Conservation (phyloP, 2,329 filamentous ascomycete genomes). For the Sporothrix curviconia region DNA sequence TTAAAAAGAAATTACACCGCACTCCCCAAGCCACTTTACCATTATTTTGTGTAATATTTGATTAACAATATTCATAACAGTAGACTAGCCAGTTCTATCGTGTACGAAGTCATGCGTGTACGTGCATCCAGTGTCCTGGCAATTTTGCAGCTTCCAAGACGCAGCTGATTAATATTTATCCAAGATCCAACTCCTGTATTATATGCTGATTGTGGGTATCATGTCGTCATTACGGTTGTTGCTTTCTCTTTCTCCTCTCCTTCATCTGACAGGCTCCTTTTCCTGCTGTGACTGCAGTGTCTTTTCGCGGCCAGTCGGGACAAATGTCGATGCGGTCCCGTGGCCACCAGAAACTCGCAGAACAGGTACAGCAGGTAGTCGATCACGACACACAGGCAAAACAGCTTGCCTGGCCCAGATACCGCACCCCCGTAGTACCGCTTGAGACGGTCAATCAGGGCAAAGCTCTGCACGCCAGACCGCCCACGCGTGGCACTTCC, state of each 20-base stretch:
- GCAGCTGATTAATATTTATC: not conserved
- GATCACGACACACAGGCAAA: constrained; percentile 88
- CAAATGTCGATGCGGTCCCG: constrained; percentile 81
- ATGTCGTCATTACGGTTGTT: not conserved
- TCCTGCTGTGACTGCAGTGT: constrained; percentile 20
- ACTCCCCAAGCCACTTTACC: too few relatives aligned
- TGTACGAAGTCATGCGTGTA: too few relatives aligned
- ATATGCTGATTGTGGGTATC: constrained; percentile 7
- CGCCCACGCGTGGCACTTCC: constrained; percentile 66
- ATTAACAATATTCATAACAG: too few relatives aligned
- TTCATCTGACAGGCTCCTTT: constrained; percentile 3
- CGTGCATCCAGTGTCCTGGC: not conserved
- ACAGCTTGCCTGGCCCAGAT: constrained; percentile 98
- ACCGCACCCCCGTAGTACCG: constrained; percentile 94
- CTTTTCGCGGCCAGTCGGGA: constrained; percentile 87
- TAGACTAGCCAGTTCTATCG: too few relatives aligned
- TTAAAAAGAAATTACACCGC: too few relatives aligned
- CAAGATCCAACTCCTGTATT: not conserved
- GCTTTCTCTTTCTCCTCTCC: not conserved
- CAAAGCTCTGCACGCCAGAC: constrained; percentile 72
- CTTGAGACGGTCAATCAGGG: constrained; percentile 89
- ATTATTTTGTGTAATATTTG: too few relatives aligned
- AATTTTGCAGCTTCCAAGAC: too few relatives aligned
- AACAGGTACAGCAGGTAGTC: constrained; percentile 89
- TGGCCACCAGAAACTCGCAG: constrained; percentile 80